Conservation (phyloP, 2,329 filamentous ascomycete genomes). For the Sclerotinia minor region DNA sequence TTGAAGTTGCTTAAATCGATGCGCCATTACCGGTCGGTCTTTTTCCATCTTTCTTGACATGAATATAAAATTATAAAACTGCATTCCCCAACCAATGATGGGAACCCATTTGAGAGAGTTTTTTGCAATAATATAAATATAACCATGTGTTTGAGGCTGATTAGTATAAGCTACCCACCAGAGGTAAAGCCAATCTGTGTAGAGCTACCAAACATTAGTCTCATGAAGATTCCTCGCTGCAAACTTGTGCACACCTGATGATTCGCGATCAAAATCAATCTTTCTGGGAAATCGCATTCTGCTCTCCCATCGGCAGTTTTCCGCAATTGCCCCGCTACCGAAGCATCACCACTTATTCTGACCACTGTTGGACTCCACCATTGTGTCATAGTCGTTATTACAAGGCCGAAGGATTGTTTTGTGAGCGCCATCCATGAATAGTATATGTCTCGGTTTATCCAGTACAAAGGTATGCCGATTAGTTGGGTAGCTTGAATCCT, state of each 20-base stretch:
- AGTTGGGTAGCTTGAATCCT: conserved; percentile 72
- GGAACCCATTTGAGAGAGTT: conserved; percentile 82
- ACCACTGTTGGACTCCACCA: conserved; percentile 86
- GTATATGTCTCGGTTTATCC: conserved; percentile 73
- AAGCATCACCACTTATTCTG: conserved; percentile 79
- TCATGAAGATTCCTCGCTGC: background rate
- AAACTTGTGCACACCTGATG: conserved; percentile 61
- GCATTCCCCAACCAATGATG: conserved; percentile 76
- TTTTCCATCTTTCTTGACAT: conserved; percentile 85
- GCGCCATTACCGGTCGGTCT: conserved; percentile 72
- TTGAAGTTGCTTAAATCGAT: conserved; percentile 71
- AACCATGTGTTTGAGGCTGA: conserved; percentile 73
- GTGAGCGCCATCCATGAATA: conserved; percentile 86
- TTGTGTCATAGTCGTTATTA: conserved; percentile 77
- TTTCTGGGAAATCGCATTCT: conserved; percentile 76
- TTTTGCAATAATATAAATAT: conserved; percentile 88
- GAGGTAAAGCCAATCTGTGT: conserved; percentile 89
- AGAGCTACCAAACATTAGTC: conserved; percentile 55
- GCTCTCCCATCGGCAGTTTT: conserved; percentile 70
- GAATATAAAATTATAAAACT: conserved; percentile 89
- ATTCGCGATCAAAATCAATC: conserved; percentile 81
- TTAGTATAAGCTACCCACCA: conserved; percentile 93
- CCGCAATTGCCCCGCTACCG: conserved; percentile 72
- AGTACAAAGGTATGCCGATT: conserved; percentile 73
- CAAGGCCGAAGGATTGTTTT: conserved; percentile 78